Evolutionary conservation across 2,329 filamentous ascomycete genomes (phyloP), one percentile per base, ranked within the genome.

Genomic region (Calonectria honghensis): DNA sequence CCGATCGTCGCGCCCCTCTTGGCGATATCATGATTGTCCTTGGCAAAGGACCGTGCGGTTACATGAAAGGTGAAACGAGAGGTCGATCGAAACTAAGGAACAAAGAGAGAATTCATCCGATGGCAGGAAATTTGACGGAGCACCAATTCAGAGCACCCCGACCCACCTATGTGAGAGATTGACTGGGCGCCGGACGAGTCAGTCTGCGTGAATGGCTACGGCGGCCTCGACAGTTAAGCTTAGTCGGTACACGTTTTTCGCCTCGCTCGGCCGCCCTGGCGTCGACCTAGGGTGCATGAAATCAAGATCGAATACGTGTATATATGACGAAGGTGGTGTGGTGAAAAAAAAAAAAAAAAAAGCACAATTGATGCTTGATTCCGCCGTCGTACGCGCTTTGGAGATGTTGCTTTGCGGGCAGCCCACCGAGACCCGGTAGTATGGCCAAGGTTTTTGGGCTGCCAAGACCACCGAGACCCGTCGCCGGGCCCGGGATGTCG

Each of bases 301-400:
- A 39, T 29, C 35, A 48, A 18, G 27, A 45, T 59, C 32, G 67
- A 70, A 70, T 70, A 70, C 67, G 67, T 70, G 54, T 70, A 70
- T 70, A 70, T 31, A n/a, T 63, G 67, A 70, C 54, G 54, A 70
- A 35, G 32, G 31, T 29, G 45, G 32, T 24, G 50, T 39, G 24
- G 2, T n/a, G 18, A 20, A 16, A 6, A 45, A 45, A n/a, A 2
- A 35, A 11, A 35, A 5, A 45, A 45, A 10, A 7, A 35, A 7
- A 18, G 14, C n/a, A 59, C n/a, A 59, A 39, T 39, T 39, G 37
- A 48, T n/a, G 39, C 7, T 48, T 48, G 14, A 48, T 64, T 32
- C 24, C 27, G 10, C 20, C 24, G 11, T 29, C 20, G 27, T 27
- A 39, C 39, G 37, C 9, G n/a, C 29, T 31, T 48, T 48, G 39